A percentile compares a stretch with the other conserved stretches of the same genome.
Evolutionary conservation across 1,284 basidiomycete species (phyloP).

Genomic region (Rhodotorula glutinis): DNA sequence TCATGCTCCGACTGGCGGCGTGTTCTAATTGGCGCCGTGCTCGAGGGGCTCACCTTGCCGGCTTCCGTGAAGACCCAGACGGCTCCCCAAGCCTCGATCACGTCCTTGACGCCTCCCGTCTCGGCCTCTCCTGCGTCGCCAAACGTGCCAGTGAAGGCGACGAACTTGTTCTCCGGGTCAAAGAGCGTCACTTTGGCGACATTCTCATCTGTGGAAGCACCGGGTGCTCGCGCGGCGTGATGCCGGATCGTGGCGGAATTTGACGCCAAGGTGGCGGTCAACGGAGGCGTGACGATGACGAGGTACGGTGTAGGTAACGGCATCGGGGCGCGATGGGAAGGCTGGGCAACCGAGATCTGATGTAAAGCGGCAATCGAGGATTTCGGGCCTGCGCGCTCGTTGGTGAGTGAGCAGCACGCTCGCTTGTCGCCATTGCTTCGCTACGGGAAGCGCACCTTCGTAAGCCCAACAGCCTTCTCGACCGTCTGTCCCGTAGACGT

Average conservation of each 20-base stretch:
- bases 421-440: no score
- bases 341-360: background rate
- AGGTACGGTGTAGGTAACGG: conserved; percentile 59
- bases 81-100: conserved; percentile 73
- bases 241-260: conserved; percentile 72
- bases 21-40: no score
- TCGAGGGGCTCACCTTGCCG: conserved; percentile 54
- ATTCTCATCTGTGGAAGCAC: conserved; percentile 54
- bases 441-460: conserved; percentile 61
- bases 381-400: conserved; percentile 48
- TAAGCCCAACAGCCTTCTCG: conserved; percentile 83
- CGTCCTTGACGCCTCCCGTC: conserved; percentile 63
- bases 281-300: conserved; percentile 82
- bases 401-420: background rate
- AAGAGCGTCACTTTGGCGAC: conserved; percentile 78
- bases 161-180: conserved; percentile 87
- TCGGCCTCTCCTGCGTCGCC: conserved; percentile 46
- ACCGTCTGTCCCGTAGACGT: conserved; percentile 77
- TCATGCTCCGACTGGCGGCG: no score
- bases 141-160: conserved; percentile 69
- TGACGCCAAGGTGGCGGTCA: conserved; percentile 63
- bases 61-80: conserved; percentile 73
- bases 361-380: conserved; percentile 53
- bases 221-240: conserved; percentile 56
- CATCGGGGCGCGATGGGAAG: conserved; percentile 41